Conservation (phyloP, 2,329 filamentous ascomycete species). For the Aspergillus cejpii region DNA sequence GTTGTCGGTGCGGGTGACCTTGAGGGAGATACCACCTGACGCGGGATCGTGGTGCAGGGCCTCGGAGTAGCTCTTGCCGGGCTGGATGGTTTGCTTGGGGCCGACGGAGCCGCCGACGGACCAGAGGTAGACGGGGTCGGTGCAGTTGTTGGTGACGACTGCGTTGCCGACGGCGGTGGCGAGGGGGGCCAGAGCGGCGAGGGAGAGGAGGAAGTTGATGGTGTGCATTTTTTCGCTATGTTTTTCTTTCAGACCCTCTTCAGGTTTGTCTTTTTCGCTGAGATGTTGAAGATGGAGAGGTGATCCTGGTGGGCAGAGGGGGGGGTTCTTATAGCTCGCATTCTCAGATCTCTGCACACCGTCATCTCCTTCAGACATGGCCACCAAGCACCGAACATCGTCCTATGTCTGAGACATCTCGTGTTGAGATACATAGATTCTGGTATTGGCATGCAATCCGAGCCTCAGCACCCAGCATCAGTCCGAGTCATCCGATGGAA, state of each 20-base stretch:
- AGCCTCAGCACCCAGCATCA: background rate
- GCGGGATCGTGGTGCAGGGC: slow-evolving; percentile 29
- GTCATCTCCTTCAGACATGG: background rate
- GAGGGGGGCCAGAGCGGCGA: slow-evolving; percentile 30
- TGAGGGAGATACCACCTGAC: slow-evolving; percentile 40
- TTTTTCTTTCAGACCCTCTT: background rate
- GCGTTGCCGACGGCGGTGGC: slow-evolving; percentile 34
- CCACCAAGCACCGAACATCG: too few species aligned
- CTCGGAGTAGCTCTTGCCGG: slow-evolving; percentile 33
- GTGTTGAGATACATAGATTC: background rate
- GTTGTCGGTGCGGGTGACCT: slow-evolving; percentile 34
- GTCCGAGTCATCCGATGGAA: background rate
- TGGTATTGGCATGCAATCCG: background rate
- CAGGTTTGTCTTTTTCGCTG: too few species aligned
- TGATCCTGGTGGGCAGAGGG: background rate
- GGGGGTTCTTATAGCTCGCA: background rate
- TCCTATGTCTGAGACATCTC: slow-evolving; percentile 1
- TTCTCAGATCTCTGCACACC: too few species aligned
- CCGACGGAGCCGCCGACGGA: slow-evolving; percentile 33
- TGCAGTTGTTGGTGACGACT: slow-evolving; percentile 37
- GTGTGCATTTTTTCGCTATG: slow-evolving; percentile 27
- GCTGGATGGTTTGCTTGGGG: slow-evolving; percentile 25
- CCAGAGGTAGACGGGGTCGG: slow-evolving; percentile 34
- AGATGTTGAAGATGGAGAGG: background rate
- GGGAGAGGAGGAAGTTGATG: slow-evolving; percentile 25